Percentiles rank a stretch among this genome's conserved stretches.
Conservation (phyloP, 495 filamentous ascomycete genomes). For the Lasiosphaeria miniovina region DNA sequence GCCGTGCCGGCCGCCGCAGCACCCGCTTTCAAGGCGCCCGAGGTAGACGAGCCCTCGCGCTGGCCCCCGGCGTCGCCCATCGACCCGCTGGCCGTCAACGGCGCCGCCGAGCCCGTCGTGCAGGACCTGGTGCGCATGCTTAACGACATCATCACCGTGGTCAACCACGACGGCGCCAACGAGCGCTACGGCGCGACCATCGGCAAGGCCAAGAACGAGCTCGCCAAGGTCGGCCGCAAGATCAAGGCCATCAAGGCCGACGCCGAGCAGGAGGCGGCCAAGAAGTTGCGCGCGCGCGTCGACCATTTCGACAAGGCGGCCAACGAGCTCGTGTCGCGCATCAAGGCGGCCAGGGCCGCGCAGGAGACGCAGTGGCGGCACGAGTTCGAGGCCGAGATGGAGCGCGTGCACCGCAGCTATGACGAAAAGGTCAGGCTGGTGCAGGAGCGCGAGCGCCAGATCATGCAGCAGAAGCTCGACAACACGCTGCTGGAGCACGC, state of each 20-base stretch:
- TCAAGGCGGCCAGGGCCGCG: slow-evolving; percentile 66
- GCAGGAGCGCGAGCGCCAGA: slow-evolving; percentile 65
- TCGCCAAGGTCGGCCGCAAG: slow-evolving; percentile 70
- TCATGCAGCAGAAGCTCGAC: slow-evolving; percentile 73
- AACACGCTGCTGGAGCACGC: slow-evolving; percentile 92
- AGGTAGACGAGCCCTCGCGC: slow-evolving; percentile 58
- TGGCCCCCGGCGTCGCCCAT: slow-evolving; percentile 63
- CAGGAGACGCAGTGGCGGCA: slow-evolving; percentile 78
- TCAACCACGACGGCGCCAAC: slow-evolving; percentile 76
- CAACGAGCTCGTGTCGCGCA: slow-evolving; percentile 72
- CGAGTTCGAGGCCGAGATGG: slow-evolving; percentile 87
- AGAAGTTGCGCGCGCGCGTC: slow-evolving; percentile 67
- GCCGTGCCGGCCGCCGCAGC: slow-evolving; percentile 7
- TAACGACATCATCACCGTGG: slow-evolving; percentile 89
- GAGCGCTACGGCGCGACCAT: slow-evolving; percentile 73
- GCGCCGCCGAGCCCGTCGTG: slow-evolving; percentile 79
- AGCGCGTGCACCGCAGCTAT: slow-evolving; percentile 69
- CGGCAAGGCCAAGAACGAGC: slow-evolving; percentile 75
- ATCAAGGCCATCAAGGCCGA: slow-evolving; percentile 67
- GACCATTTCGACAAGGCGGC: slow-evolving; percentile 48
- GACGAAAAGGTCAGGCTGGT: slow-evolving; percentile 74
- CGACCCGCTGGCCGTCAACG: slow-evolving; percentile 66
- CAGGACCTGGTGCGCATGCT: slow-evolving; percentile 93
- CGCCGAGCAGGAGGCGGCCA: slow-evolving; percentile 67
- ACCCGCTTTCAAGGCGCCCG: slow-evolving; percentile 42